A percentile compares a stretch with the other conserved stretches of the same genome.
phyloP scores from a whole-genome alignment of 805 yeast species.

The Teunomyces pallodes region DNA sequence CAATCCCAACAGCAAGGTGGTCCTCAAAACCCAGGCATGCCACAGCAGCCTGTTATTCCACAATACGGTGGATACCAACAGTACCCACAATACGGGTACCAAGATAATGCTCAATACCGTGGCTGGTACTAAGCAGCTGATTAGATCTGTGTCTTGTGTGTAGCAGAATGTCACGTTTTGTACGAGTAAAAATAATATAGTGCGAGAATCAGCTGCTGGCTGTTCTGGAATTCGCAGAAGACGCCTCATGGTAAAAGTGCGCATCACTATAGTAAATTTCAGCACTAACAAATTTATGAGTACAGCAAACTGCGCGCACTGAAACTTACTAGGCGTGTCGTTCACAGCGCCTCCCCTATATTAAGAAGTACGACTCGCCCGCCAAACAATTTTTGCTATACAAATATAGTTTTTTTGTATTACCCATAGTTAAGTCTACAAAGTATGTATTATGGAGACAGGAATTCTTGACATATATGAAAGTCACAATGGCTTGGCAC shows the following conservation, averaged over 20 bases:
- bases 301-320: slow-evolving; percentile 9
- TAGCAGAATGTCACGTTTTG: slow-evolving; percentile 4
- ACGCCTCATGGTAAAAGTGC: slow-evolving; percentile 6
- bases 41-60: slow-evolving; percentile 39
- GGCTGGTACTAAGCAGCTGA: slow-evolving; percentile 38
- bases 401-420: slow-evolving; percentile 2
- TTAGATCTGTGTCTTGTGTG: slow-evolving; percentile 8
- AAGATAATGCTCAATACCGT: slow-evolving; percentile 41
- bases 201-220: not conserved
- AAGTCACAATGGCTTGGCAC: slow-evolving; percentile 1
- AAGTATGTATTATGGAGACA: slow-evolving; percentile 4
- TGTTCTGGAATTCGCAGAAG: not conserved
- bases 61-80: slow-evolving; percentile 48
- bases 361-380: slow-evolving; percentile 4
- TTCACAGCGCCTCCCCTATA: slow-evolving; percentile 3
- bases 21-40: slow-evolving; percentile 21
- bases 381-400: slow-evolving; percentile 3
- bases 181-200: not conserved
- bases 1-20: slow-evolving; percentile 23
- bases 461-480: not conserved
- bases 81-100: slow-evolving; percentile 47
- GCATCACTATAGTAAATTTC: slow-evolving; percentile 7
- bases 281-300: slow-evolving; percentile 14
- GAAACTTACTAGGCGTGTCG: not conserved
- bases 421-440: slow-evolving; percentile 5